Base-by-base conservation (phyloP, 805 yeast species). In the Wickerhamiella lipophila region DNA sequence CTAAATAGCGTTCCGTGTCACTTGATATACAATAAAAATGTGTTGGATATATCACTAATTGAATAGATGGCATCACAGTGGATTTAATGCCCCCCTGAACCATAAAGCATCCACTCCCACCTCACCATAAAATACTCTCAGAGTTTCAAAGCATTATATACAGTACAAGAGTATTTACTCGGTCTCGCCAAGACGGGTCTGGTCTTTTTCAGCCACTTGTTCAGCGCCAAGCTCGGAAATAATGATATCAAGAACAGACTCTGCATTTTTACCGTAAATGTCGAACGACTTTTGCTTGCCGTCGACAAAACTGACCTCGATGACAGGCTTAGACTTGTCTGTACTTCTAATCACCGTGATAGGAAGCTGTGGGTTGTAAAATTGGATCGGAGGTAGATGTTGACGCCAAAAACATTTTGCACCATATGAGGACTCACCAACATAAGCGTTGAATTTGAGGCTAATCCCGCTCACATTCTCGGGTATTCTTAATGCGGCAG, bases 331-430 rank as follows among this genome's bases (percentile, higher is more conserved):
- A 45, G 67, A 65, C 42, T 74, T 75, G 16, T 72, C 74, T 44
- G 65, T 67, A 21, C 82, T 70, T 55, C 87, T 70, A 12, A 73
- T 67, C 30, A 85, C 80, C 21, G 72, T 70, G 49, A 85, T 77
- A 21, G 76, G 73, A 23, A 83, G 59, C 40, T 68, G 67, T n/a
- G 89, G 88, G 63, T 87, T 87, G 67, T 85, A 88, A 64, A 83
- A 87, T 61, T 77, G 79, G 53, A 87, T 70, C 6, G 87, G 77
- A 22, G 92, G 94, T 50, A 87, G 68, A 64, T 77, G 74, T 46
- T 70, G 67, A 56, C 75, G 76, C 92, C 94, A 83, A 65, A 87
- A 84, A 55, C 75, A 74, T 57, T 79, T 76, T 2, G 60, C 58
- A 13, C 61, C 60, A 25, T 42, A 22, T 39, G 53, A 43, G 26